Evolutionary conservation across 1,284 basidiomycete genomes (phyloP), one percentile per base, ranked within the genome.

Genomic region (Clitocybe nebularis): DNA sequence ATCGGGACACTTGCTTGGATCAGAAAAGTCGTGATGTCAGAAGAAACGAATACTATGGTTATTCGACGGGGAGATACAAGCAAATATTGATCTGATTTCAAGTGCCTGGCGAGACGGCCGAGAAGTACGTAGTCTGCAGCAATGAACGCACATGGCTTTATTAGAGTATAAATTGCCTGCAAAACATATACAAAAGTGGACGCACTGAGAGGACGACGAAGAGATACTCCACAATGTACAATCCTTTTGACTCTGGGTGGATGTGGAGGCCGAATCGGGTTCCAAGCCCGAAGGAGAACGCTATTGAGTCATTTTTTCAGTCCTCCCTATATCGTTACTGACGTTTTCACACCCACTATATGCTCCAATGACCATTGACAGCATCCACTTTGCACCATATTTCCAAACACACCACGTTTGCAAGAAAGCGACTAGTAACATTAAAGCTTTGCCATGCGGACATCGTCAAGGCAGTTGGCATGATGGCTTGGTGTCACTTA

Each of bases 111-210:
- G 11, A 89, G 58, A 19, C 77, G 73, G 3, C 84, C 82, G 7
- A 87, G 69, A 4, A 86, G 65, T 45, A 86, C 69, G 51, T 88
- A 88, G 55, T 84, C 74, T 19, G 81, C 77, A 5, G 84, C 84
- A 44, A 88, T 79, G 64, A 87, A 87, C n/a, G 81, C 82, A 51
- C 85, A 87, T 7, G 85, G 82, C 72, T 76, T 26, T 30, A 24
- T 34, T 19, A 30, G 39, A 8, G 41, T 19, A 11, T 25, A 19
- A 21, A n/a, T 44, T 9, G 43, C 22, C 37, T 19, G 14, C 2
- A 23, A 17, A 45, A 11, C 26, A 17, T 14, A 35, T 16, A 23
- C 9, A 47, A 49, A 33, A 39, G 19, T n/a, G 14, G 14, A 61
- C 69, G 46, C 49, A 82, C 79, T 5, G 79, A 78, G n/a, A 84